These are phyloP conservation scores for Pichia nanzhaoensis DNA, from an alignment of 805 yeast species.

Conservation along the genomic window DNA sequence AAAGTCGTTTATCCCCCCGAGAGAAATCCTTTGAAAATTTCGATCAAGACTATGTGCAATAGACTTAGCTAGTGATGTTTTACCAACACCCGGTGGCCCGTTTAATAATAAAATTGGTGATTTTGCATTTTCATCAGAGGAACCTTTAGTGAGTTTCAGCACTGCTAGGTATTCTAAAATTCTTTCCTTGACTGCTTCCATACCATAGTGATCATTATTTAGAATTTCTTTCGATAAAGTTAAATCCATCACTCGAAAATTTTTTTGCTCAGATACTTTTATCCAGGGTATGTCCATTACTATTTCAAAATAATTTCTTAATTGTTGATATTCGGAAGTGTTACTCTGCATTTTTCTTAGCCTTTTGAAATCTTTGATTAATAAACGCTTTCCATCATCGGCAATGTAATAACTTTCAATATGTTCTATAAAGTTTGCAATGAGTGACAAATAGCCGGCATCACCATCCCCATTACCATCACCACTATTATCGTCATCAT, in stretches of 20 bases:
- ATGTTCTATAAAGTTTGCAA: slow-evolving; percentile 27
- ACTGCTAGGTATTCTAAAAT: slow-evolving; percentile 77
- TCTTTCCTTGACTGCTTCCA: slow-evolving; percentile 65
- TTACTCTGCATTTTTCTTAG: slow-evolving; percentile 48
- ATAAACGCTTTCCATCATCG: slow-evolving; percentile 36
- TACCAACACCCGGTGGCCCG: slow-evolving; percentile 95
- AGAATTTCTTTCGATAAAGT: slow-evolving; percentile 46
- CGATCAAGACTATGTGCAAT: slow-evolving; percentile 70
- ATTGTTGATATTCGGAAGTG: slow-evolving; percentile 57
- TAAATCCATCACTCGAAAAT: slow-evolving; percentile 39
- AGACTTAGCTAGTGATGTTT: slow-evolving; percentile 79
- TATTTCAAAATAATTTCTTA: slow-evolving; percentile 57
- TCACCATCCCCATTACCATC: slow-evolving; percentile 32
- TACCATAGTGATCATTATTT: slow-evolving; percentile 75
- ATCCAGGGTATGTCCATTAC: slow-evolving; percentile 61
- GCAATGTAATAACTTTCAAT: slow-evolving; percentile 31
- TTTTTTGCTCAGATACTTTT: slow-evolving; percentile 21
- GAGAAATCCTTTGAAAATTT: slow-evolving; percentile 69
- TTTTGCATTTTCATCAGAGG: slow-evolving; percentile 15
- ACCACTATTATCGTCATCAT: slow-evolving; percentile 6
- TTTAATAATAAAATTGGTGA: slow-evolving; percentile 77
- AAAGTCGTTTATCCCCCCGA: slow-evolving; percentile 86
- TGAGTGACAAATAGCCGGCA: slow-evolving; percentile 31
- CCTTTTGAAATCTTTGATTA: slow-evolving; percentile 47
- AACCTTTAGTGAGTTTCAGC: slow-evolving; percentile 43